Evolutionary conservation across 805 yeast species (phyloP).

Genomic region (Pichia pseudocactophila): DNA sequence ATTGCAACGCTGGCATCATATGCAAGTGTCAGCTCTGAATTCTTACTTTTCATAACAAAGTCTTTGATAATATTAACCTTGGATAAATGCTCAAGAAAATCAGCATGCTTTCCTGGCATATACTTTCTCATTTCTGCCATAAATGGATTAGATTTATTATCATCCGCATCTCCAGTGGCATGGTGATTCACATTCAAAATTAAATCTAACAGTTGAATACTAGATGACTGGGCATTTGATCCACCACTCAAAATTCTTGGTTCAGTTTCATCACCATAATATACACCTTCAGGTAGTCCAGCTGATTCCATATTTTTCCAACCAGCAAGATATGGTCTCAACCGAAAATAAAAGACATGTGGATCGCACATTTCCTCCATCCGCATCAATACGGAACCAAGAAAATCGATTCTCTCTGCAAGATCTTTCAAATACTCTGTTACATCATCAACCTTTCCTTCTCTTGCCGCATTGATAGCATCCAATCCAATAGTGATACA

Average conservation of each 20-base stretch:
- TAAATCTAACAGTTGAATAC: conserved; percentile 80
- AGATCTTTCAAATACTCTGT: conserved; percentile 45
- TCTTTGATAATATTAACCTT: conserved; percentile 52
- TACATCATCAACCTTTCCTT: conserved; percentile 34
- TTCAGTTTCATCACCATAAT: conserved; percentile 55
- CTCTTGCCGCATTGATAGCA: conserved; percentile 50
- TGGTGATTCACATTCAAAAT: conserved; percentile 67
- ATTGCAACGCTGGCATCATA: conserved; percentile 87
- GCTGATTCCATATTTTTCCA: conserved; percentile 88
- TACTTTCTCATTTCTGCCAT: conserved; percentile 78
- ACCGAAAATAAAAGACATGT: conserved; percentile 75
- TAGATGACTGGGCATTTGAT: conserved; percentile 86
- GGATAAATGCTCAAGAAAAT: conserved; percentile 57
- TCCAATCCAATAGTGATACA: conserved; percentile 59
- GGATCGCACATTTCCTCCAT: conserved; percentile 96
- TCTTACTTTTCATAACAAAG: conserved; percentile 39
- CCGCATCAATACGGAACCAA: conserved; percentile 64
- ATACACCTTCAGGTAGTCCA: conserved; percentile 69
- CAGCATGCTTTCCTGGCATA: conserved; percentile 84
- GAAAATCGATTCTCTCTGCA: conserved; percentile 65
- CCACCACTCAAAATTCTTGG: conserved; percentile 74
- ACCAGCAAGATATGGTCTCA: conserved; percentile 88
- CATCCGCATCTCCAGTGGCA: conserved; percentile 47
- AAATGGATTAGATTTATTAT: conserved; percentile 33
- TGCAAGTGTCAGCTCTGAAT: conserved; percentile 55